A percentile compares a stretch with the other conserved stretches of the same genome.
These are phyloP conservation scores for Areca catechu DNA, from an alignment of 176 grass and related monocot genomes.

Conservation along the genomic window DNA sequence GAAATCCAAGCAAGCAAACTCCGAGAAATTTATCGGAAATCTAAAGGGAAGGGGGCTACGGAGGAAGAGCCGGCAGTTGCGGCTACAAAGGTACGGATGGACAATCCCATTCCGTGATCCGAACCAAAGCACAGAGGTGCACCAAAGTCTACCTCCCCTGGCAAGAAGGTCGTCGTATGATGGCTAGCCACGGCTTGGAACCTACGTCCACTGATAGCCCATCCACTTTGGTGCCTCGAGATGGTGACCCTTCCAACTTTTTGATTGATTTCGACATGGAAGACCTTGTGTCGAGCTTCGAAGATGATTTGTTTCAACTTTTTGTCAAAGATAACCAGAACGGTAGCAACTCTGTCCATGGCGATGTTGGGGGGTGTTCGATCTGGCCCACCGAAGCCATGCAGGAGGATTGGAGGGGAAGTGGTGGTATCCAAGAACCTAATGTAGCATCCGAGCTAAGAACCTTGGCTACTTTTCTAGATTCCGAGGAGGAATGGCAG, in stretches of 20 bases:
- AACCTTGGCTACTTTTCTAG: conserved; percentile 12
- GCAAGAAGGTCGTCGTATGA: neutral
- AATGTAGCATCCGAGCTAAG: conserved; percentile 9
- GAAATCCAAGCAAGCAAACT: neutral
- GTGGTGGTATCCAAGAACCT: neutral
- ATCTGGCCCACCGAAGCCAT: neutral
- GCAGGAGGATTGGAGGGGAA: conserved; percentile 1
- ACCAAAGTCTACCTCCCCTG: conserved; percentile 18
- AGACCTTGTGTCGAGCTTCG: conserved; percentile 17
- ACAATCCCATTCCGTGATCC: conserved; percentile 13
- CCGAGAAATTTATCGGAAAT: too few relatives aligned
- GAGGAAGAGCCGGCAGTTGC: neutral
- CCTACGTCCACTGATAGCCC: too few relatives aligned
- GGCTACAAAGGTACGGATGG: neutral
- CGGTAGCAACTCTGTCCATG: neutral
- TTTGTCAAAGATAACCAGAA: neutral
- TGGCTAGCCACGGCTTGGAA: too few relatives aligned
- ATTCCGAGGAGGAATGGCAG: conserved; percentile 13
- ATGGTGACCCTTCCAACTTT: neutral
- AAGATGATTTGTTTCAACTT: conserved; percentile 2
- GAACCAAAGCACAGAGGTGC: conserved; percentile 27
- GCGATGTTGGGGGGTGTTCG: neutral
- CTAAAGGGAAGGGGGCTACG: neutral
- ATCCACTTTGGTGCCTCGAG: neutral
- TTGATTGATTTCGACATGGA: conserved; percentile 21